A percentile compares a stretch with the other conserved stretches of the same genome.
Conservation (phyloP, 208 protist species). For the Leishmania turanica region DNA sequence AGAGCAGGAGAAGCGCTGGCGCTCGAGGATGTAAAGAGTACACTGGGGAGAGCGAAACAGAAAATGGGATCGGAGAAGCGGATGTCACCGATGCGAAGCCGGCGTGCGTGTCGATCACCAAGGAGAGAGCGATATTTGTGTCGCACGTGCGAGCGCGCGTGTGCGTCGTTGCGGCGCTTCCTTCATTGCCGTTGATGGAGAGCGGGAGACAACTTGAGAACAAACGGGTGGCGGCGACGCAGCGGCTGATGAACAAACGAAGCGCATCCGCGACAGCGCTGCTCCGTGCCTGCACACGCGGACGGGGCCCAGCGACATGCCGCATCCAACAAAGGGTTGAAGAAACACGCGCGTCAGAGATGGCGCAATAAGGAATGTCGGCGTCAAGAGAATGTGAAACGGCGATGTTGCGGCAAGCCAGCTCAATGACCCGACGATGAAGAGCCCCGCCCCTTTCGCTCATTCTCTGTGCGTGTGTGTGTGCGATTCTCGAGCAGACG, state of each 20-base stretch:
- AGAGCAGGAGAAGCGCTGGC: background rate
- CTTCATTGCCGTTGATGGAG: background rate
- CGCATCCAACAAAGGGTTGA: background rate
- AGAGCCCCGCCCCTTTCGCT: background rate
- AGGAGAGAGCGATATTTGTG: background rate
- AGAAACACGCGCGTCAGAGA: too few relatives aligned
- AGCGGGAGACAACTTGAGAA: background rate
- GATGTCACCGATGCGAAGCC: background rate
- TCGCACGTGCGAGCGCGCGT: background rate
- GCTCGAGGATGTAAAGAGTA: background rate
- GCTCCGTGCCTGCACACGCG: background rate
- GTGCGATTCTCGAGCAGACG: background rate
- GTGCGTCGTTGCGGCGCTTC: background rate
- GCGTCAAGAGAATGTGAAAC: background rate
- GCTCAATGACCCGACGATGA: background rate
- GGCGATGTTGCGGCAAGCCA: background rate
- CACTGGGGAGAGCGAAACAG: background rate
- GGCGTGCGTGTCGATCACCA: background rate
- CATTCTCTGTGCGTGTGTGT: background rate
- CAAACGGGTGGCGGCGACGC: background rate
- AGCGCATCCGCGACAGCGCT: background rate
- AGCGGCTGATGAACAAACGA: background rate
- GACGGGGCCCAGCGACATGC: too few relatives aligned
- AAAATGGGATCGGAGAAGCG: background rate
- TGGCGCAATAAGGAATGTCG: background rate